These are phyloP conservation scores for Saccharomycopsis sp. DNA, from an alignment of 805 yeast species.

Conservation along the genomic window DNA sequence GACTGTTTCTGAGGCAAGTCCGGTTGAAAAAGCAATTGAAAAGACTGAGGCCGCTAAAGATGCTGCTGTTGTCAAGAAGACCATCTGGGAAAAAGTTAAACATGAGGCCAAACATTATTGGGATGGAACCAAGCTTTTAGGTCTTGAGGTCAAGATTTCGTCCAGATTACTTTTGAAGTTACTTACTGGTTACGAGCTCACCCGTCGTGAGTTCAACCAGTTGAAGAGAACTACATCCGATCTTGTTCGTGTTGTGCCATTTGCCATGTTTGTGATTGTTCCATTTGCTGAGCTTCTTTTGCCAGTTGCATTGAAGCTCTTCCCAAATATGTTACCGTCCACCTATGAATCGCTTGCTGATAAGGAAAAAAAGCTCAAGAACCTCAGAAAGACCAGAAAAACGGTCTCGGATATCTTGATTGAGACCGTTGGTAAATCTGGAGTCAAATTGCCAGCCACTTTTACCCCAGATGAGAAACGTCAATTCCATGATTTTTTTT, in stretches of 20 bases:
- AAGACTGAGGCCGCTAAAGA: not conserved
- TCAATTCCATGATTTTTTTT: slow-evolving; percentile 74
- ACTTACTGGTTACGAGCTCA: slow-evolving; percentile 84
- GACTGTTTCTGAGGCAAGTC: not conserved
- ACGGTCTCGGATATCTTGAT: slow-evolving; percentile 57
- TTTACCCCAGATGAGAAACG: slow-evolving; percentile 64
- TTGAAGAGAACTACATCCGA: slow-evolving; percentile 82
- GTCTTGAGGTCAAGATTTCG: slow-evolving; percentile 82
- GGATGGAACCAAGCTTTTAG: slow-evolving; percentile 92
- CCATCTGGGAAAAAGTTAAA: slow-evolving; percentile 59
- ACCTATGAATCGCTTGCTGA: slow-evolving; percentile 71
- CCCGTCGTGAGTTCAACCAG: slow-evolving; percentile 86
- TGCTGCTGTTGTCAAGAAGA: not conserved
- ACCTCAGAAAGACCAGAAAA: slow-evolving; percentile 55
- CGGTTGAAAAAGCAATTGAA: slow-evolving; percentile 1
- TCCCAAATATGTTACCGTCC: slow-evolving; percentile 91
- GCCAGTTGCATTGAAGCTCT: slow-evolving; percentile 84
- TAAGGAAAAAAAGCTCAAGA: slow-evolving; percentile 49
- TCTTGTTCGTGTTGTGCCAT: slow-evolving; percentile 83
- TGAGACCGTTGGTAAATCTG: slow-evolving; percentile 60
- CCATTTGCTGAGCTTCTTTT: slow-evolving; percentile 92
- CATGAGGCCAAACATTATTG: slow-evolving; percentile 89
- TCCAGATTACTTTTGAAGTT: slow-evolving; percentile 72
- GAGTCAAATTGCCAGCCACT: slow-evolving; percentile 57
- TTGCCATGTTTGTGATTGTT: slow-evolving; percentile 79